Base-by-base conservation (phyloP, 2,329 filamentous ascomycete genomes). In the Didymella segeticola region DNA sequence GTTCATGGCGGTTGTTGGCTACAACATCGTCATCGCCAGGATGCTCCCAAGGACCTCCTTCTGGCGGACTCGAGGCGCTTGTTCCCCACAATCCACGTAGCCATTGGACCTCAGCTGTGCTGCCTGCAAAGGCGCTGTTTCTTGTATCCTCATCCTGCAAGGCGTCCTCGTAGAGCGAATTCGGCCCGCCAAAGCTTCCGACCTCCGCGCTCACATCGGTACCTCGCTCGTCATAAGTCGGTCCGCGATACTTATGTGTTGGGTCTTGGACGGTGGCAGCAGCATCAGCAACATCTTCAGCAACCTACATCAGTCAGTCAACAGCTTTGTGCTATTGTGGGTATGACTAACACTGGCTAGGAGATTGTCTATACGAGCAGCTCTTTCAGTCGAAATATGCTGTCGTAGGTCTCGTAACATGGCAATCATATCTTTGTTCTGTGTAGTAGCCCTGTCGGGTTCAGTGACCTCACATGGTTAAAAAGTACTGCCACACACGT, bases 341-440 rank as follows among this genome's bases (percentile, higher is more conserved):
- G 12, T 26, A 26, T 2, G 10, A 62, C 56, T 14, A 34, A 68
- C 65, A n/a, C 36, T 42, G 22, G 38, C 31, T 10, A 70, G 61
- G 20, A 67, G 39, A 11, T 63, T 50, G 22, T 70, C 65, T 17
- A 71, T 69, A 20, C 47, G 59, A 29, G 39, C 30, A 38, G 53
- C 57, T 15, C 58, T 57, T 0, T 31, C 39, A 20, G 43, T 52
- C 5, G 56, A 49, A 11, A 62, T 60, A 23, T 51, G 50, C 1
- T 29, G 25, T 15, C 59, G 54, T 23, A 73, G 59, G 19, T 64
- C 59, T 20, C 48, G 60, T 15, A 72, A 48, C n/a, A 73, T 48
- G 3, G 55, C 41, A 8, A 69, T 56, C 66, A 72, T 62, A n/a
- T 68, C 61, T 36, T 66, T 63, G 30, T 70, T 69, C 11, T 67